Percentiles rank a stretch among this genome's conserved stretches.
These are phyloP conservation scores for Euphrasia confusa DNA, from an alignment of 257 asterid genomes.

Conservation along the genomic window DNA sequence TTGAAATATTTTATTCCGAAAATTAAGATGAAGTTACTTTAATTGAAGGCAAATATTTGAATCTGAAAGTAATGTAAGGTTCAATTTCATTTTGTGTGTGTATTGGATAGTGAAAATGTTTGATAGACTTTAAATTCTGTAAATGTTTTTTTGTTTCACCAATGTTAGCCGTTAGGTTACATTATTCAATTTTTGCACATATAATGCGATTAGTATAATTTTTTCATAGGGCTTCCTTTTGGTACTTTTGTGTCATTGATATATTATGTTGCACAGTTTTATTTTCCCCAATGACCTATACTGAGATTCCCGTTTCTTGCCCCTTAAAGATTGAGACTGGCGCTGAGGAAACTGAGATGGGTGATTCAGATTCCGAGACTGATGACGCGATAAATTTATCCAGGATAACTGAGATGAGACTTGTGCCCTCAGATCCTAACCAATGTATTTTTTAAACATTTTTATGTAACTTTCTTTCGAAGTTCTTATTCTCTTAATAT, in stretches of 20 bases:
- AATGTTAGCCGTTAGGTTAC: background rate
- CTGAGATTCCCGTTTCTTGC: background rate
- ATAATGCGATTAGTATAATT: background rate
- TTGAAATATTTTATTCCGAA: too few species aligned
- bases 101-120: background rate
- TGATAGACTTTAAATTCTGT: background rate
- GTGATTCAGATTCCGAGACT: slow-evolving; percentile 61
- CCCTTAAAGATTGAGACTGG: slow-evolving; percentile 71
- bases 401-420: slow-evolving; percentile 81
- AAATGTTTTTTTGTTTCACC: background rate
- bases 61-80: too few species aligned
- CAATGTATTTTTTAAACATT: slow-evolving; percentile 39
- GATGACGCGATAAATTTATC: slow-evolving; percentile 49
- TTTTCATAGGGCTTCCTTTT: background rate
- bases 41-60: too few species aligned
- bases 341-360: slow-evolving; percentile 49
- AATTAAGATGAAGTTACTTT: too few species aligned
- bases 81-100: background rate
- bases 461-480: background rate
- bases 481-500: background rate
- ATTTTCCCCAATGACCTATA: background rate
- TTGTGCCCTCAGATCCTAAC: slow-evolving; percentile 77
- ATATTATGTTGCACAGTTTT: background rate
- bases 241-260: background rate
- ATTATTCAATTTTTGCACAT: slow-evolving; percentile 7